Evolutionary conservation across 495 filamentous ascomycete species (phyloP), one percentile per base, ranked within the genome.

Genomic region (Penicillium malachiteum): DNA sequence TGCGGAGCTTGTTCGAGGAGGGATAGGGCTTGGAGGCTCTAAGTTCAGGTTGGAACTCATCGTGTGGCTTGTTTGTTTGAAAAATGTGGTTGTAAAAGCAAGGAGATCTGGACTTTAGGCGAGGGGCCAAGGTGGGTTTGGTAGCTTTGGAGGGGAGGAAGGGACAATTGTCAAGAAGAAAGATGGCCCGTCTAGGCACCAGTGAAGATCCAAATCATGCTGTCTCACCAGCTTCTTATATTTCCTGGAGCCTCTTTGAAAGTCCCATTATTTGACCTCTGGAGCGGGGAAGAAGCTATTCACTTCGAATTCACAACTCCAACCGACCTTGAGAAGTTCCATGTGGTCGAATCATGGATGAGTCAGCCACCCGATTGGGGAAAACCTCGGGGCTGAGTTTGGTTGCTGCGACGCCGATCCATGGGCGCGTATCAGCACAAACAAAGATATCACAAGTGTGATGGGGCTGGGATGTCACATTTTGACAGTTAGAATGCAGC

Each of bases 1-100:
- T 9, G 77, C 81, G 0, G 88, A 92, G 56, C 87, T 91, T 43
- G 83, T 89, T 44, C 88, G 82, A 0, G 85, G 86, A 32, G 89
- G 88, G 50, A 92, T 90, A 8, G 81, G 76, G 59, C 84, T 84
- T 30, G 88, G 87, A 3, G 84, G 84, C 48, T 81, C 78, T 41
- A 82, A 71, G 53, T 70, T 62, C 12, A 68, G 44, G 21, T 59
- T 64, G 41, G 34, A 37, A 17, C 16, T 21, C 55, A 62, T 63
- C 11, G 30, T 52, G 16, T 1, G 21, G 21, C 21, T 26, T n/a
- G n/a, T n/a, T n/a, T n/a, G n/a, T n/a, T 26, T 26, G 21, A 4
- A 21, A 12, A 5, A 9, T 18, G 17, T n/a, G n/a, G n/a, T 8
- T 4, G 21, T 31, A 8, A 9, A 41, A n/a, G 39, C 12, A 41